Evolutionary conservation across 1,139 yeast genomes (phyloP), one percentile per base, ranked within the genome.

Genomic region (Kodamaea derodonti): DNA sequence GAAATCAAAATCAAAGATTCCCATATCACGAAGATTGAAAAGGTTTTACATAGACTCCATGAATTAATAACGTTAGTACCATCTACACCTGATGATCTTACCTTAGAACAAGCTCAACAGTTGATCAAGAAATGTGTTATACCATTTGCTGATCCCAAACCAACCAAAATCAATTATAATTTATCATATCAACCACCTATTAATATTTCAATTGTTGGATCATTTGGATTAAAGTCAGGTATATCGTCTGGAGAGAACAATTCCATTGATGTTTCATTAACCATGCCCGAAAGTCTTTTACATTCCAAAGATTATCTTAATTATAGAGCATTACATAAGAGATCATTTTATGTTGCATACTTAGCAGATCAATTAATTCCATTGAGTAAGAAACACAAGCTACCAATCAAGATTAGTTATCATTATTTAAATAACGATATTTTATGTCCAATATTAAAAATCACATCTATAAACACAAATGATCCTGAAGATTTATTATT

Each of bases 131-230:
- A 69, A 37, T 71, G 82, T 7, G 65, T 76, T 2, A 78, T 88
- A 24, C 97, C 97, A 26, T 90, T 84, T 59, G 87, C 94, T 8
- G 95, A 87, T 53, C 96, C 96, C 11, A 84, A 83, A 51, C 95
- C 95, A 26, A 62, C 75, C 10, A 64, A 73, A 28, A 73, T 75
- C 33, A 83, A 84, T 50, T 87, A 85, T 58, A 76, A 75, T 41
- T 82, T 90, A 49, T 72, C 78, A 27, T 88, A 78, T 52, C 59
- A 62, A 29, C 67, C 79, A n/a, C 98, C 97, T 0, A 75, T 74
- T 38, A 81, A 78, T 46, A 78, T 90, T 17, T 78, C 90, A 14
- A 72, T 92, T 31, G 82, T 86, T 8, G 97, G 98, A 1, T 82
- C 95, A 8, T 92, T 86, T 62, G 94, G 96, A 1, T 68, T 90